Conservation (phyloP, 768 basidiomycete genomes). For the Leccinum variicolor region DNA sequence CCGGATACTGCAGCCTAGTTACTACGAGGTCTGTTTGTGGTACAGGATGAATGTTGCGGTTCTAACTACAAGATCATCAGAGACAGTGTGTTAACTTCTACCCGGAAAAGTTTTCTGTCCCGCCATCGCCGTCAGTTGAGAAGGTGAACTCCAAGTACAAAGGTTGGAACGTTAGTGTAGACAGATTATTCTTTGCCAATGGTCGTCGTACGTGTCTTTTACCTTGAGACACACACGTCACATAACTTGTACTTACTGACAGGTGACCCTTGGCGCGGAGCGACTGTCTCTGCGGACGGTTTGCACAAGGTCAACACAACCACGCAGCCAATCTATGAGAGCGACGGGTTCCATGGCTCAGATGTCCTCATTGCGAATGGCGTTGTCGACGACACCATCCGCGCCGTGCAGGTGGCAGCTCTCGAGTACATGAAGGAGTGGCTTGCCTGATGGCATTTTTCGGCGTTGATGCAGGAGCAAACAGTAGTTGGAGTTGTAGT, state of each 20-base stretch:
- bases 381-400: constrained; percentile 47
- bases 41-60: background rate
- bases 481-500: background rate
- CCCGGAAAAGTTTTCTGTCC: constrained; percentile 50
- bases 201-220: constrained; percentile 48
- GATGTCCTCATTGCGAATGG: constrained; percentile 48
- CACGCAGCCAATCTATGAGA: constrained; percentile 52
- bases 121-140: constrained; percentile 42
- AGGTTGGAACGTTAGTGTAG: constrained; percentile 59
- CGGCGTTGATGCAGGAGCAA: background rate
- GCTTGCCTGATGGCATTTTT: constrained; percentile 31
- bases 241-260: background rate
- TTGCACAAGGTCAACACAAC: constrained; percentile 44
- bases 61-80: constrained; percentile 29
- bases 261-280: constrained; percentile 78
- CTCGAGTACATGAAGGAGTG: constrained; percentile 53
- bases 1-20: constrained; percentile 30
- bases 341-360: constrained; percentile 68
- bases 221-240: background rate
- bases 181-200: constrained; percentile 68
- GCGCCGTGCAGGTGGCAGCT: constrained; percentile 50
- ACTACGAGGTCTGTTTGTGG: constrained; percentile 21
- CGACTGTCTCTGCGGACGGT: constrained; percentile 60
- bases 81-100: constrained; percentile 72
- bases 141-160: constrained; percentile 50